Conservation (phyloP, 371 early-diverging fungal species). For the Mortierella sp. region DNA sequence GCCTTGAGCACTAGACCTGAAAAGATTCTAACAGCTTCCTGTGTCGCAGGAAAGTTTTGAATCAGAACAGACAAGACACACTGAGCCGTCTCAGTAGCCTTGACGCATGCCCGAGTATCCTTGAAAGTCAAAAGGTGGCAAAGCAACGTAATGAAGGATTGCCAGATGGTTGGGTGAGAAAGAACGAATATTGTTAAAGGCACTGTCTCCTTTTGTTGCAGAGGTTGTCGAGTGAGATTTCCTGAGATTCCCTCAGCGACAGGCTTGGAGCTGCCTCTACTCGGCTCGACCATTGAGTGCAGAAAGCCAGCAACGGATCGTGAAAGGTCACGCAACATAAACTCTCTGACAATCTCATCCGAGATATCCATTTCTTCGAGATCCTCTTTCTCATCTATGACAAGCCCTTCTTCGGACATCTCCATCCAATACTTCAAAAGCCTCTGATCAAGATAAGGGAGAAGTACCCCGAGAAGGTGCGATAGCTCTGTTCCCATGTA, state of each 20-base stretch:
- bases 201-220: slow-evolving; percentile 28
- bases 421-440: slow-evolving; percentile 37
- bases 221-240: background rate
- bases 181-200: slow-evolving; percentile 38
- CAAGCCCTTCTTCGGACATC: slow-evolving; percentile 37
- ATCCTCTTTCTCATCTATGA: slow-evolving; percentile 41
- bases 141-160: slow-evolving; percentile 26
- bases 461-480: slow-evolving; percentile 52
- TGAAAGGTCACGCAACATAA: slow-evolving; percentile 60
- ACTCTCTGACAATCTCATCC: slow-evolving; percentile 61
- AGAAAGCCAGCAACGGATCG: slow-evolving; percentile 53
- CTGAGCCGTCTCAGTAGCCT: slow-evolving; percentile 36
- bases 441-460: slow-evolving; percentile 52
- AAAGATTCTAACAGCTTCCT: slow-evolving; percentile 31
- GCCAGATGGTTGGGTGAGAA: slow-evolving; percentile 35
- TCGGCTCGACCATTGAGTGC: slow-evolving; percentile 26
- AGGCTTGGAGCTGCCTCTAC: slow-evolving; percentile 4
- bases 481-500: slow-evolving; percentile 38
- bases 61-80: slow-evolving; percentile 40
- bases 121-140: slow-evolving; percentile 53
- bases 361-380: slow-evolving; percentile 55
- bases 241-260: no score
- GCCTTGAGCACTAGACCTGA: slow-evolving; percentile 50
- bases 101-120: slow-evolving; percentile 52
- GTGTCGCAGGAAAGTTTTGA: slow-evolving; percentile 34